Conservation (phyloP, 225 moss, liverwort and hornwort genomes). For the Bryum argenteum region DNA sequence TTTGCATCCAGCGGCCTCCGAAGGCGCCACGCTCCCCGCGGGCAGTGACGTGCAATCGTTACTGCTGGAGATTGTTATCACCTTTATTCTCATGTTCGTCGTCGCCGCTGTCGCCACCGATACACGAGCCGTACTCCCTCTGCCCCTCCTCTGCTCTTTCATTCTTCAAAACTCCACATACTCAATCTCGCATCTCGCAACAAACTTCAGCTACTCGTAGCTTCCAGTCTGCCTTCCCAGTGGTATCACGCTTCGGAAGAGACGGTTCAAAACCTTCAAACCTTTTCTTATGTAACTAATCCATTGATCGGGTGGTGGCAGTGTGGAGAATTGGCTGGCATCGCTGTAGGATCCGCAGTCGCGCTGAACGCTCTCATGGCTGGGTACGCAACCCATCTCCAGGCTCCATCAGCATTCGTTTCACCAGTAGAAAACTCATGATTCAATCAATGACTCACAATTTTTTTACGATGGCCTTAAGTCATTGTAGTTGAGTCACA, state of each 20-base stretch:
- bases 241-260: no score
- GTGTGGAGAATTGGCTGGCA: constrained; percentile 88
- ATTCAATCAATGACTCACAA: no score
- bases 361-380: constrained; percentile 72
- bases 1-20: constrained; percentile 48
- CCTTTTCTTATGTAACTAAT: neutral
- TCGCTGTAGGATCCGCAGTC: constrained; percentile 75
- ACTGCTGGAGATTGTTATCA: constrained; percentile 70
- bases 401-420: no score
- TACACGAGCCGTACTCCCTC: constrained; percentile 58
- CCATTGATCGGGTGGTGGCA: constrained; percentile 16
- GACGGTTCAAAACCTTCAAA: no score
- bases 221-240: no score
- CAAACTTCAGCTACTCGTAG: no score
- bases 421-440: no score
- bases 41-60: constrained; percentile 63
- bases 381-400: constrained; percentile 50
- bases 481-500: no score
- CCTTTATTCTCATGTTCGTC: constrained; percentile 91
- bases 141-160: neutral
- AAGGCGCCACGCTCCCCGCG: constrained; percentile 62
- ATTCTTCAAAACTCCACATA: no score
- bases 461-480: no score
- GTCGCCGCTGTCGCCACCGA: constrained; percentile 80
- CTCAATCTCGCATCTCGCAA: no score